Conservation (phyloP, 148 eudicot species). For the Fagopyrum homotropicum region DNA sequence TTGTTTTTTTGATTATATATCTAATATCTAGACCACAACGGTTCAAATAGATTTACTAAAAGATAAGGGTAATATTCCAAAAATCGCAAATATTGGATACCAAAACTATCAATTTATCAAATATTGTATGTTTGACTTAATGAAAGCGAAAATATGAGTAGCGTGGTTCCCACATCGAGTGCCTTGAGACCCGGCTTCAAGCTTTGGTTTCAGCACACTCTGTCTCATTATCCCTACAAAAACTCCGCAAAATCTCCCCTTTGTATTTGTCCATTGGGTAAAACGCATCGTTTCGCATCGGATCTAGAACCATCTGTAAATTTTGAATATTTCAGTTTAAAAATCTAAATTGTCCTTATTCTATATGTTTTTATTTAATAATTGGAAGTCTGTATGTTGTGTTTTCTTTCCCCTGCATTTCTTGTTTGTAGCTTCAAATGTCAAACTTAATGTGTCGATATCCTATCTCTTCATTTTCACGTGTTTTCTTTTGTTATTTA, state of each 20-base stretch:
- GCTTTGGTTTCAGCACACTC: slow-evolving; percentile 1
- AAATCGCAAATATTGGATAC: too few relatives aligned
- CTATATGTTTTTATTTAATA: too few relatives aligned
- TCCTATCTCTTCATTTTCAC: background rate
- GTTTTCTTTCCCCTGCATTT: background rate
- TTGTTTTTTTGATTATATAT: too few relatives aligned
- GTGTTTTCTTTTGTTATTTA: background rate
- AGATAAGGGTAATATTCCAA: too few relatives aligned
- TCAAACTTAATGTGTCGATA: background rate
- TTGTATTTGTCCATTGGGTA: background rate
- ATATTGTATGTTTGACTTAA: background rate
- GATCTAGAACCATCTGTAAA: too few relatives aligned
- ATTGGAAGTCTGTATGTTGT: background rate
- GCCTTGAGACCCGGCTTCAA: slow-evolving; percentile 25
- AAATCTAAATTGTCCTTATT: too few relatives aligned
- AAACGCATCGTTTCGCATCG: too few relatives aligned
- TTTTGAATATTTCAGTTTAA: too few relatives aligned
- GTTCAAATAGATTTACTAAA: too few relatives aligned
- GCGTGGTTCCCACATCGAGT: slow-evolving; percentile 18
- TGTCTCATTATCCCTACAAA: background rate
- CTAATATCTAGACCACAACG: too few relatives aligned
- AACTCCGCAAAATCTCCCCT: background rate
- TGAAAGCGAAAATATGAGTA: background rate
- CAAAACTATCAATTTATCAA: background rate
- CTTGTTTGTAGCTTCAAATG: background rate